Evolutionary conservation across 1,284 basidiomycete genomes (phyloP), one percentile per base, ranked within the genome.

Genomic region (Cutaneotrichosporon sp.): DNA sequence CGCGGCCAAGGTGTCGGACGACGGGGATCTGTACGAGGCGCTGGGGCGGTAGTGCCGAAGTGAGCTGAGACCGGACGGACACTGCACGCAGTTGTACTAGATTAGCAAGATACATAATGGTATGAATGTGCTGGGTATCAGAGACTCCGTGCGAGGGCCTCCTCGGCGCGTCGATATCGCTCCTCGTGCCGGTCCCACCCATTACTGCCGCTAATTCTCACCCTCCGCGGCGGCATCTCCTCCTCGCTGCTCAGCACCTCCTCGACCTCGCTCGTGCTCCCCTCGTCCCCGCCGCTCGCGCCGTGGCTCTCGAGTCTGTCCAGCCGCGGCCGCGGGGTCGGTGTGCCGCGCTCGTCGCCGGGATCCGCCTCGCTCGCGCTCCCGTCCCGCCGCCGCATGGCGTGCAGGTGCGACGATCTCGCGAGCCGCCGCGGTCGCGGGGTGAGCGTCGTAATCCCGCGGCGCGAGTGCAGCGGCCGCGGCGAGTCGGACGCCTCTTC

Each of bases 361-460:
- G 38, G 38, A n/a, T 52, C 47, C 4, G 47, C 56, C 38, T 58
- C 56, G 36, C 56, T 58, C 16, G 57, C 50, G 38, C 50, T 53
- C 47, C 60, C 62, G 49, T 64, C 62, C 29, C 62, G 49, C 34
- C 59, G 50, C 24, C 62, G 56, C 31, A 77, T 65, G 0, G 71
- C 65, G 61, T 79, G 77, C 34, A 79, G 63, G 64, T 79, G 77
- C 0, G 73, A 67, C 25, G 60, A 68, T n/a, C 71, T 64, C 2
- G 74, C 76, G 1, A 76, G 55, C 14, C 58, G 29, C n/a, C 64
- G 11, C 5, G 47, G 47, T 18, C 47, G 47, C 14, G 25, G 24
- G 4, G 38, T 42, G 38, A 42, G 18, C 3, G 18, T 18, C 8
- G 38, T n/a, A 18, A 42, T 42, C 38, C 38, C 38, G 18, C 38